Percentiles rank a stretch among this genome's conserved stretches.
These are phyloP conservation scores for Fraxinus greggii DNA, from an alignment of 305 asterid genomes.

Conservation along the genomic window DNA sequence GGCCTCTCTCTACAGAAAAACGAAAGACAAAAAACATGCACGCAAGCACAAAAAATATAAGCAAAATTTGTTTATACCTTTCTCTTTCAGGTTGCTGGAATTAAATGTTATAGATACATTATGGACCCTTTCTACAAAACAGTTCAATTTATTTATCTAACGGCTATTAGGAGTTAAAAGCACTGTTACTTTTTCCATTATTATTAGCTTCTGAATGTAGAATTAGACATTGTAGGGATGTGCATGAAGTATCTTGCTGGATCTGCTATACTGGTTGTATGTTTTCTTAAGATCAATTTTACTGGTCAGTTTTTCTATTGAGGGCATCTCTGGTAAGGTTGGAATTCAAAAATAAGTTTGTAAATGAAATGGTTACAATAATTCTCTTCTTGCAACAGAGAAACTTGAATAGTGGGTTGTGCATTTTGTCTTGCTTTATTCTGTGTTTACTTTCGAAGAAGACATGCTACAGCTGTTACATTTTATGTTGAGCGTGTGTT, in stretches of 20 bases:
- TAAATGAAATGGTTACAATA: neutral
- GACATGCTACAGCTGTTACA: neutral
- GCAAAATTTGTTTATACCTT: neutral
- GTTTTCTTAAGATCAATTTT: neutral
- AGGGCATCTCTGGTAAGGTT: neutral
- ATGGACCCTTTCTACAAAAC: neutral
- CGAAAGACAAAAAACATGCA: neutral
- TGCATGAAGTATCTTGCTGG: neutral
- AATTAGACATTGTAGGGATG: neutral
- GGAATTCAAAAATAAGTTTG: neutral
- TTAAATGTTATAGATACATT: neutral
- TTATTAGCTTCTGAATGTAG: neutral
- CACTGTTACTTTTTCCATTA: neutral
- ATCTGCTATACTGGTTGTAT: neutral
- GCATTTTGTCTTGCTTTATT: neutral
- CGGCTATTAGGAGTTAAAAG: neutral
- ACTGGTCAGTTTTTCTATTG: neutral
- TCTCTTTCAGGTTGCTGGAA: neutral
- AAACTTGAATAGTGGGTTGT: neutral
- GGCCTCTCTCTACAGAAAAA: neutral
- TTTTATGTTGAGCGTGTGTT: neutral
- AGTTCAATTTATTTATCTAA: neutral
- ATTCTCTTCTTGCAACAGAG: neutral
- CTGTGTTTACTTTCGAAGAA: neutral
- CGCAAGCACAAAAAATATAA: neutral